Evolutionary conservation across 805 yeast genomes (phyloP).

Genomic region (Clavispora fructus): DNA sequence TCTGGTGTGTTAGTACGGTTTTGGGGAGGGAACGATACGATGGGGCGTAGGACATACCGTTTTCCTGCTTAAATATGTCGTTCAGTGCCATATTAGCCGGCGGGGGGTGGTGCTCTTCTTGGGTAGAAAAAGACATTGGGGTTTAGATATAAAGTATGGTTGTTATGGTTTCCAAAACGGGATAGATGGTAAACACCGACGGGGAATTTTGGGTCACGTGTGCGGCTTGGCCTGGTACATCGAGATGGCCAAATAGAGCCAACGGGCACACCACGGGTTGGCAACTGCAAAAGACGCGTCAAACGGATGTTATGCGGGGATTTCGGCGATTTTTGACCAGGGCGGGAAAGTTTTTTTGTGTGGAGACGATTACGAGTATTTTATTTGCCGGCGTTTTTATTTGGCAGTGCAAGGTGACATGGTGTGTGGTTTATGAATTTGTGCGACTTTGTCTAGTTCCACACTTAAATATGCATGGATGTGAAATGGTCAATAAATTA

Average conservation of each 20-base stretch:
- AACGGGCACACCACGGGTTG: no score
- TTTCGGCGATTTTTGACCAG: no score
- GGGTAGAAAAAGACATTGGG: not conserved
- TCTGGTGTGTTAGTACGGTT: slow-evolving; percentile 18
- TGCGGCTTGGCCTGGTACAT: not conserved
- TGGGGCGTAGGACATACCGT: slow-evolving; percentile 18
- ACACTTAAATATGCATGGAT: no score
- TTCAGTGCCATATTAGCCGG: not conserved
- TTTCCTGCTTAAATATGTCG: slow-evolving; percentile 23
- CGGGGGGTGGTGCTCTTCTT: not conserved
- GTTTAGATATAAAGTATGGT: not conserved
- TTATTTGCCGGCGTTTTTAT: not conserved
- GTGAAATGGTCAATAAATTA: no score
- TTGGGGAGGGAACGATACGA: not conserved
- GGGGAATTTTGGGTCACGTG: not conserved
- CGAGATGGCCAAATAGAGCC: not conserved
- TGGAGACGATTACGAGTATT: not conserved
- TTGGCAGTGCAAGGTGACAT: not conserved
- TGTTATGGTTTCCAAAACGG: not conserved
- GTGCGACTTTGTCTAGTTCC: not conserved
- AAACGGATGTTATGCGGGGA: no score
- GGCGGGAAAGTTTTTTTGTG: not conserved
- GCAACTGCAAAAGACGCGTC: not conserved
- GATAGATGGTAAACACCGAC: not conserved
- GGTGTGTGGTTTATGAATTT: not conserved